A percentile compares a stretch with the other conserved stretches of the same genome.
phyloP scores from a whole-genome alignment of 2,329 filamentous ascomycete genomes.

The Stachybotrys chartarum region DNA sequence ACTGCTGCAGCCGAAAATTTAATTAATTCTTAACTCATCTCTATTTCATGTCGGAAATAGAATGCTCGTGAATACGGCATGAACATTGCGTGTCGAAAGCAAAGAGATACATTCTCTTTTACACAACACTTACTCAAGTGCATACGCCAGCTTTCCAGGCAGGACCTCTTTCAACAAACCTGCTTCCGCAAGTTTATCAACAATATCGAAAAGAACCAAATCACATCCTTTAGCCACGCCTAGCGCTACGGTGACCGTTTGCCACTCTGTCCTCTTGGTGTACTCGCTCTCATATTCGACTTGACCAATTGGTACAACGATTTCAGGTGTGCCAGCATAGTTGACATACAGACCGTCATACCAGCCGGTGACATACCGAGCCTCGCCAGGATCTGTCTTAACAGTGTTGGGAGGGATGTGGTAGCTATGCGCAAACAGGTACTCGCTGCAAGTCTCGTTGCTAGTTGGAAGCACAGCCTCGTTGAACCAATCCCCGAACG shows the following conservation, averaged over 20 bases:
- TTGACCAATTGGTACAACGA: neutral
- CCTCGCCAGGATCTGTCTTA: neutral
- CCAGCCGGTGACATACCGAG: neutral
- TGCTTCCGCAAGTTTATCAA: neutral
- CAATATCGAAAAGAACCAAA: neutral
- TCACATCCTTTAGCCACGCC: neutral
- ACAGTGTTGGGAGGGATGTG: neutral
- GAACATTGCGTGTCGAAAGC: no score
- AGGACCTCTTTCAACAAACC: neutral
- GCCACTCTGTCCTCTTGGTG: neutral
- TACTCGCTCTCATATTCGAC: neutral
- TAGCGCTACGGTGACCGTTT: neutral
- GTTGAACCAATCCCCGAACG: neutral
- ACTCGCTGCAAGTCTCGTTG: neutral
- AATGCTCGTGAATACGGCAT: no score
- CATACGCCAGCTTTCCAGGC: neutral
- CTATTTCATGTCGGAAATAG: no score
- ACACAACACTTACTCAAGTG: neutral
- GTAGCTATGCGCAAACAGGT: neutral
- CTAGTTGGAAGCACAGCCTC: neutral
- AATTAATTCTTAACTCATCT: no score
- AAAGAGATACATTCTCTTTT: no score
- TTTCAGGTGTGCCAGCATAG: neutral
- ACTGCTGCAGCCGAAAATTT: no score
- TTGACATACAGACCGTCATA: neutral